Evolutionary conservation across 768 basidiomycete species (phyloP), one percentile per base, ranked within the genome.

Genomic region (Tricholoma furcatifolium): DNA sequence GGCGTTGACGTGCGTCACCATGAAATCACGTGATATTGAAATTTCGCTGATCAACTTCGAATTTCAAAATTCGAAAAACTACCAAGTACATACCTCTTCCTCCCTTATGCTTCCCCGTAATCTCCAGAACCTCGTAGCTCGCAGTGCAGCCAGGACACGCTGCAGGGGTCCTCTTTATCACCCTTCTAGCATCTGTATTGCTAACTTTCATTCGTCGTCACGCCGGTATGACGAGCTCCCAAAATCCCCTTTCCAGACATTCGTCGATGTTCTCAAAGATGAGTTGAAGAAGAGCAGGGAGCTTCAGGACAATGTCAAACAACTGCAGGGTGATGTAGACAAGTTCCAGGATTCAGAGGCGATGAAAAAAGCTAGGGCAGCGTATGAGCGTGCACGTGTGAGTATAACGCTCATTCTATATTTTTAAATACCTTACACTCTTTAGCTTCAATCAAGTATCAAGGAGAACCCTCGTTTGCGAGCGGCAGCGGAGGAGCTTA

Each of bases 271-370:
- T 17, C 75, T 99, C 41, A 84, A 81, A 60, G 94, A 97, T 48
- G 97, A 99, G 72, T 72, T 99, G 41, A 79, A 83, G 67, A 98
- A 98, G 78, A 96, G 92, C 66, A 75, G 93, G 58, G 95, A 96
- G 67, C 77, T 97, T 45, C 93, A 96, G 73, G 95, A 98, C 31
- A 96, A 96, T 70, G 88, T 98, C 43, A 95, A 94, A 74, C 93
- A 97, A 72, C 79, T 99, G 15, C 93, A 96, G 72, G 97, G 97
- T 57, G 94, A 98, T 69, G 96, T 97, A 34, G 91, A 93, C 73
- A 97, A 97, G 73, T 72, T 98, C 44, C 95, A 98, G 76, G 97
- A 98, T 68, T 93, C 92, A 49, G 93, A 96, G 66, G 88, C 94
- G 12, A 87, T 99, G 93, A 93, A 91, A 74, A 81, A 80, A 62